A percentile compares a stretch with the other conserved stretches of the same genome.
These are phyloP conservation scores for Candida incommunis DNA, from an alignment of 805 yeast genomes.

Conservation along the genomic window DNA sequence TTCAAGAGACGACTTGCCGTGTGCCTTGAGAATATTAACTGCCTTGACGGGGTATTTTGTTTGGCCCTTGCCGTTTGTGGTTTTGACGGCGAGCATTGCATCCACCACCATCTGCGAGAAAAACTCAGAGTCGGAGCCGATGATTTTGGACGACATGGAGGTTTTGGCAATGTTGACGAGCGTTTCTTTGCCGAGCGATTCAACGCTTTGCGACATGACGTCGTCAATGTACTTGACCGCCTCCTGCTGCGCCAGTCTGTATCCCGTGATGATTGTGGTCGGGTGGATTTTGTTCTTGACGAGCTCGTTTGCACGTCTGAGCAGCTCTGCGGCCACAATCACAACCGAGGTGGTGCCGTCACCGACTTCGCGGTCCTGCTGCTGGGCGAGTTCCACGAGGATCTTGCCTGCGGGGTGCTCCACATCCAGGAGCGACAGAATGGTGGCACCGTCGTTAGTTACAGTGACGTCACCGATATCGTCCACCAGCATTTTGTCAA, in stretches of 20 bases:
- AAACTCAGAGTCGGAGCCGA: slow-evolving; percentile 86
- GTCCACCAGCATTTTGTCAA: slow-evolving; percentile 96
- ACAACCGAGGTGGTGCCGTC: slow-evolving; percentile 98
- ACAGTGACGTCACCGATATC: slow-evolving; percentile 98
- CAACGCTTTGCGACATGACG: slow-evolving; percentile 70
- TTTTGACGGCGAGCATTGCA: slow-evolving; percentile 88
- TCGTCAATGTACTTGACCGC: slow-evolving; percentile 78
- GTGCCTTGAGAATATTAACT: slow-evolving; percentile 89
- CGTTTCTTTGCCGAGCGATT: slow-evolving; percentile 65
- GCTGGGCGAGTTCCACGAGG: slow-evolving; percentile 90
- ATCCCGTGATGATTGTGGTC: slow-evolving; percentile 94
- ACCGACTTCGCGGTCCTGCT: slow-evolving; percentile 97
- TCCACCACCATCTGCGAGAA: slow-evolving; percentile 87
- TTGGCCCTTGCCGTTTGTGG: slow-evolving; percentile 79
- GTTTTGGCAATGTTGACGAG: slow-evolving; percentile 88
- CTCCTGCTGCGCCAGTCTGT: slow-evolving; percentile 83
- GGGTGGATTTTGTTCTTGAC: slow-evolving; percentile 94
- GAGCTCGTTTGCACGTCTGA: slow-evolving; percentile 88
- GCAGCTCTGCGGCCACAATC: slow-evolving; percentile 82
- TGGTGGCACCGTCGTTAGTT: slow-evolving; percentile 98
- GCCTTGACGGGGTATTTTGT: slow-evolving; percentile 76
- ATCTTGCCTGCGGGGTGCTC: slow-evolving; percentile 99
- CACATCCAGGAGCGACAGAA: slow-evolving; percentile 76
- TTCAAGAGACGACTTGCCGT: slow-evolving; percentile 85
- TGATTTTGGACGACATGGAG: slow-evolving; percentile 91